Conservation (phyloP, 2,329 filamentous ascomycete species). For the Apiospora hydei region DNA sequence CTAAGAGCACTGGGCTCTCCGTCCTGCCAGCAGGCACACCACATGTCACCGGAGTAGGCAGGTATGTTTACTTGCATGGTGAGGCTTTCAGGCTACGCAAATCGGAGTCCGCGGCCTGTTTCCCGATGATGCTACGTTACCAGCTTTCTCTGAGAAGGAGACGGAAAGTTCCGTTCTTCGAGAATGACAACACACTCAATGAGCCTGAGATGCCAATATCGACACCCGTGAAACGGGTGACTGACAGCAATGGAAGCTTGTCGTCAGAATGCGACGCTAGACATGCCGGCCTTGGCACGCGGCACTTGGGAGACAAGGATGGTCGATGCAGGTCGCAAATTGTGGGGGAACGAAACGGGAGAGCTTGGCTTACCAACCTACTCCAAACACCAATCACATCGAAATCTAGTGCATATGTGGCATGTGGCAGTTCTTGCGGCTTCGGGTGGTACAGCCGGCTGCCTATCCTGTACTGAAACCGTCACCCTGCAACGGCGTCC, state of each 20-base stretch:
- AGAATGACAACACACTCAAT: neutral
- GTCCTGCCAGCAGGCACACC: too few relatives aligned
- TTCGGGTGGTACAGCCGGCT: slow-evolving; percentile 10
- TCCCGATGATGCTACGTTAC: neutral
- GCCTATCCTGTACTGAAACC: neutral
- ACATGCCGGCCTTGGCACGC: slow-evolving; percentile 6
- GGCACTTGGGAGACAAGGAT: neutral
- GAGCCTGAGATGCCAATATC: neutral
- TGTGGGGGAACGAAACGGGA: neutral
- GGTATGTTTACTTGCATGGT: neutral
- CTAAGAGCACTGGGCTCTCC: neutral
- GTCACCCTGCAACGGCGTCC: slow-evolving; percentile 8
- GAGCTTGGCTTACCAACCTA: neutral
- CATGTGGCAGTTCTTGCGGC: neutral
- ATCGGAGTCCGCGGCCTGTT: neutral
- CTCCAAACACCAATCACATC: neutral
- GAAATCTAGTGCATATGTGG: neutral
- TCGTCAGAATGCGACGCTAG: neutral
- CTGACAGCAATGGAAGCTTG: neutral
- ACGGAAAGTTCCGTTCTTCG: neutral
- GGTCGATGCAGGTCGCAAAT: neutral
- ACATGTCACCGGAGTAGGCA: neutral
- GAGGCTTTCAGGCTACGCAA: neutral
- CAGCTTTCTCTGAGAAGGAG: too few relatives aligned
- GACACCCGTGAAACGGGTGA: neutral